phyloP scores from a whole-genome alignment of 1,139 yeast species.

The Diutina siamensis region DNA sequence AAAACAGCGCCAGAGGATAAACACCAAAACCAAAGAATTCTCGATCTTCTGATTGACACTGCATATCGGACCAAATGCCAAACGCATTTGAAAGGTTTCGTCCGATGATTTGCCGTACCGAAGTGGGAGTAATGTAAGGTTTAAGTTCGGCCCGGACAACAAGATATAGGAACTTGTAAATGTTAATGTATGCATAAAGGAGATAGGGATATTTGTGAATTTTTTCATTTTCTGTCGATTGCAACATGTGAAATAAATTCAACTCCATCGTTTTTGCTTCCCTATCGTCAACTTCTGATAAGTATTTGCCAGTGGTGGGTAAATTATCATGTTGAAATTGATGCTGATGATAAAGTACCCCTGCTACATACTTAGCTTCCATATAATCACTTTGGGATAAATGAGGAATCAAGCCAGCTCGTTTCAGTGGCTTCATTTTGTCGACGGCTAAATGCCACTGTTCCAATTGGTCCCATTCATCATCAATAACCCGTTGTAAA shows the following conservation, averaged over 20 bases:
- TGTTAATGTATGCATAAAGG: conserved; percentile 36
- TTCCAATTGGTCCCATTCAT: conserved; percentile 15
- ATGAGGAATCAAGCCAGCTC: conserved; percentile 19
- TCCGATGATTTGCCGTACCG: conserved; percentile 42
- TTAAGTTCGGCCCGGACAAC: conserved; percentile 29
- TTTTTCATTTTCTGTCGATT: conserved; percentile 45
- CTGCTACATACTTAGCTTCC: conserved; percentile 26
- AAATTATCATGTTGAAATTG: background rate
- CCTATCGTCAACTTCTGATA: conserved; percentile 6
- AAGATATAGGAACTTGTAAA: conserved; percentile 38
- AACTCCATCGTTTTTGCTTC: conserved; percentile 14
- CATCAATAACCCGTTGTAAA: conserved; percentile 19
- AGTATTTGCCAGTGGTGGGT: conserved; percentile 9
- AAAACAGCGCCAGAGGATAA: conserved; percentile 57
- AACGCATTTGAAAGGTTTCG: conserved; percentile 63
- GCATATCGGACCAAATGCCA: conserved; percentile 52
- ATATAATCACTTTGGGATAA: conserved; percentile 26
- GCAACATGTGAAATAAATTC: conserved; percentile 32
- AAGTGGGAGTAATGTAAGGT: conserved; percentile 24
- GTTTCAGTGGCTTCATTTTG: conserved; percentile 19
- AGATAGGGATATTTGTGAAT: conserved; percentile 38
- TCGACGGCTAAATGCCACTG: conserved; percentile 26
- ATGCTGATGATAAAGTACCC: conserved; percentile 16
- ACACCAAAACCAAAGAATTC: conserved; percentile 62
- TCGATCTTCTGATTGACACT: conserved; percentile 29